Evolutionary conservation across 1,284 basidiomycete species (phyloP), one percentile per base, ranked within the genome.

Genomic region (Uromyces viciae-fabae): DNA sequence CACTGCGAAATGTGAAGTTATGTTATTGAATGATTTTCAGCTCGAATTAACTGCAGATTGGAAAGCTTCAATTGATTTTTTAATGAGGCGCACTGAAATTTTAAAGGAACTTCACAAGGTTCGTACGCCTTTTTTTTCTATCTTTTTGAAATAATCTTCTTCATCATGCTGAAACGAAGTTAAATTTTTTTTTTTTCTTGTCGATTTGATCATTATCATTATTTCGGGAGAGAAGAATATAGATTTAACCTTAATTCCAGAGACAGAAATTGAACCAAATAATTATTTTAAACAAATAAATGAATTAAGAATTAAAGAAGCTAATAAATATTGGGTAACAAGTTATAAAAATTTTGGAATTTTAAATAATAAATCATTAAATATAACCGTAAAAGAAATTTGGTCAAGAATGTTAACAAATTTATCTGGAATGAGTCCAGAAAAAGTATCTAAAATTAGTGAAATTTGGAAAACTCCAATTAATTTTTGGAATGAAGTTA

Each of bases 11-110:
- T 88, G 88, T 19, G 88, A 89, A 82, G 87, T 89, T 4, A 89
- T 89, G 82, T 86, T 90, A 43, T 86, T 89, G 69, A 89, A 89
- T 82, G 87, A 88, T 31, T 90, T 90, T 84, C 88, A 87, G 82
- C 86, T 90, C 14, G 88, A 90, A 82, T 87, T 88, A 66, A 89
- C 89, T 0, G 85, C 86, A 54, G 87, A 86, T 71, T 81, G 88
- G 11, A 83, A 84, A n/a, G 89, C 88, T 40, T 88, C 88, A 4
- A 87, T 89, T 82, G 87, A 88, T 73, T 89, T 87, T 81, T 85
- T 90, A 25, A 85, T 85, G 1, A 86, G 85, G 19, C 86, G 89
- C 85, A 88, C 88, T 22, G 83, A 85, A 28, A 86, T 88, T 22
- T 87, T 90, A 76, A 82, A 83, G 19, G 83, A 86, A 22, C 81